Conservation (phyloP, 306 rosid genomes). For the Fragaria vesca region DNA sequence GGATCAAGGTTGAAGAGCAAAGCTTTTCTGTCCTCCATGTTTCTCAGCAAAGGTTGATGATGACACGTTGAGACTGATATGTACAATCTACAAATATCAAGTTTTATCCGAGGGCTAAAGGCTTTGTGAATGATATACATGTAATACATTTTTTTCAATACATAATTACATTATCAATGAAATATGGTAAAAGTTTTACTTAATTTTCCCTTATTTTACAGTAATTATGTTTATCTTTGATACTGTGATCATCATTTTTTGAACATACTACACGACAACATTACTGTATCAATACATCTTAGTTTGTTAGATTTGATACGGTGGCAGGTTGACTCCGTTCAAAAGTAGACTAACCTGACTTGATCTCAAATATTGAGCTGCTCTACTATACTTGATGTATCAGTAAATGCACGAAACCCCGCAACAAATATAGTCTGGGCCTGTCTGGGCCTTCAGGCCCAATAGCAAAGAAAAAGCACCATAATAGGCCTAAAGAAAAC, state of each 20-base stretch:
- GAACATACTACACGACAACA: too few species aligned
- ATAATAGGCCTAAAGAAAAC: neutral
- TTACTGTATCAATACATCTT: too few species aligned
- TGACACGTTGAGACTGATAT: neutral
- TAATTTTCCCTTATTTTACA: too few species aligned
- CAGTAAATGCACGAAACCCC: too few species aligned
- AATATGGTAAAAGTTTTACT: neutral
- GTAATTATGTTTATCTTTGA: too few species aligned
- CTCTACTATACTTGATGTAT: too few species aligned
- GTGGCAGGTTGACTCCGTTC: too few species aligned
- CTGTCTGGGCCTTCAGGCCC: neutral
- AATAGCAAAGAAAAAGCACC: neutral
- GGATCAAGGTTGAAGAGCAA: constrained; percentile 70
- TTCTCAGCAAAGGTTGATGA: neutral
- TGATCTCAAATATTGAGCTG: too few species aligned
- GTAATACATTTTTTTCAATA: neutral
- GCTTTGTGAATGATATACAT: neutral
- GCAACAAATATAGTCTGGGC: neutral
- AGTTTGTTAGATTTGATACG: too few species aligned
- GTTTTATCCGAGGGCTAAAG: neutral
- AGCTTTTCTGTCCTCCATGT: neutral
- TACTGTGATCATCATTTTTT: too few species aligned
- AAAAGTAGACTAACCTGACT: too few species aligned
- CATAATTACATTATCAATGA: neutral
- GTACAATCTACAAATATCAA: too few species aligned